These are phyloP conservation scores for Rhamnella rubrinervis DNA, from an alignment of 331 rosid species.

Conservation along the genomic window DNA sequence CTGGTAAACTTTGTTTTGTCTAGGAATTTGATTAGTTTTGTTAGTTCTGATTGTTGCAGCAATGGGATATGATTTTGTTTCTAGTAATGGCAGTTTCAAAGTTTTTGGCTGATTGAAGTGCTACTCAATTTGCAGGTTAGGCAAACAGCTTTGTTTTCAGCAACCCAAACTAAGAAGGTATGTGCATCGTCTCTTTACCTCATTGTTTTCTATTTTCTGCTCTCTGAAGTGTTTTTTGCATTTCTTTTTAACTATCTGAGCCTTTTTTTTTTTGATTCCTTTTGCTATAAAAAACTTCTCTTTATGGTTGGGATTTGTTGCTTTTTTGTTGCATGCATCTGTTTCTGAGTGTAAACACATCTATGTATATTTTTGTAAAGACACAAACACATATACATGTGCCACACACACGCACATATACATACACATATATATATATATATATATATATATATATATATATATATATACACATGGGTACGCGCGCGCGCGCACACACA, in stretches of 20 bases:
- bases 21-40: neutral
- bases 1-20: neutral
- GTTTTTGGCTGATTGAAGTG: slow-evolving; percentile 26
- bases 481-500: too few species aligned
- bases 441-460: too few species aligned
- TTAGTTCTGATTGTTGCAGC: neutral
- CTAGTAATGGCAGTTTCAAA: slow-evolving; percentile 1
- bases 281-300: too few species aligned
- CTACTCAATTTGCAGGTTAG: slow-evolving; percentile 59
- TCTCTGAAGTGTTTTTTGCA: neutral
- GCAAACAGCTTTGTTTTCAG: slow-evolving; percentile 92
- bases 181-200: slow-evolving; percentile 23
- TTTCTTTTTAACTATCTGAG: neutral
- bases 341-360: too few species aligned
- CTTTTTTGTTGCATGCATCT: too few species aligned
- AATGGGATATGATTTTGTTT: neutral
- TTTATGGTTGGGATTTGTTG: too few species aligned
- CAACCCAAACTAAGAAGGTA: slow-evolving; percentile 94
- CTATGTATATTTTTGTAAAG: too few species aligned
- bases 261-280: neutral
- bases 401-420: too few species aligned
- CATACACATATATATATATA: too few species aligned
- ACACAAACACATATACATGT: too few species aligned
- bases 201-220: neutral
- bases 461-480: too few species aligned